Evolutionary conservation across 257 asterid genomes (phyloP), one percentile per base, ranked within the genome.

Genomic region (Solanum appendiculatum): DNA sequence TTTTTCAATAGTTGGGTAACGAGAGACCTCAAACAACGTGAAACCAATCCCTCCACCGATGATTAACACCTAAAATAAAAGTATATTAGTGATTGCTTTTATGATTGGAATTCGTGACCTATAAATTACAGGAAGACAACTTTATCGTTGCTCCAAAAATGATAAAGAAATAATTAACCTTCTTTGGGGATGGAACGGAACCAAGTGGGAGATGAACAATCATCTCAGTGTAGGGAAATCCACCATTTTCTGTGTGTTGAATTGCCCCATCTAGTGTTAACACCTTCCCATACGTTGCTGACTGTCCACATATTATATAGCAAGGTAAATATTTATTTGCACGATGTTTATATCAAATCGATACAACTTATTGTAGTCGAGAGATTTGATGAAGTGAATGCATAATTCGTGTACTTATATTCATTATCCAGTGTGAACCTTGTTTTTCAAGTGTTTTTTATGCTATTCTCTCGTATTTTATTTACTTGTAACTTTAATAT

Each of bases 201-300:
- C 88, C 85, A 87, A 87, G 88, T 16, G 88, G 88, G 31, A 69
- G 86, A 68, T 82, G 89, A 40, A 83, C 81, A 82, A 87, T 87
- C 89, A 87, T 87, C 46, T 87, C 89, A 14, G 86, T 83, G 81
- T 87, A 87, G 12, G 89, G 86, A 82, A 68, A 82, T 82, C 86
- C 89, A 44, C 86, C 89, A 36, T 70, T 87, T 29, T 87, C 89
- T 23, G 89, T 82, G 75, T 81, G 89, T 87, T 87, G 89, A 58
- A 87, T 87, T 82, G 81, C 86, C 68, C 89, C 89, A 82, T 87
- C 89, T 84, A 87, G 21, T 31, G 86, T 83, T 58, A 87, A 40
- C 20, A 87, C 89, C 83, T 82, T 87, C 15, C 89, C 89, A 68
- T 87, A 87, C 0, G 86, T 82, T 63, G 84, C 68, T 31, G 89